Percentiles rank a stretch among this genome's conserved stretches.
These are phyloP conservation scores for Volvox africanus DNA, from an alignment of 139 green algal genomes.

Conservation along the genomic window DNA sequence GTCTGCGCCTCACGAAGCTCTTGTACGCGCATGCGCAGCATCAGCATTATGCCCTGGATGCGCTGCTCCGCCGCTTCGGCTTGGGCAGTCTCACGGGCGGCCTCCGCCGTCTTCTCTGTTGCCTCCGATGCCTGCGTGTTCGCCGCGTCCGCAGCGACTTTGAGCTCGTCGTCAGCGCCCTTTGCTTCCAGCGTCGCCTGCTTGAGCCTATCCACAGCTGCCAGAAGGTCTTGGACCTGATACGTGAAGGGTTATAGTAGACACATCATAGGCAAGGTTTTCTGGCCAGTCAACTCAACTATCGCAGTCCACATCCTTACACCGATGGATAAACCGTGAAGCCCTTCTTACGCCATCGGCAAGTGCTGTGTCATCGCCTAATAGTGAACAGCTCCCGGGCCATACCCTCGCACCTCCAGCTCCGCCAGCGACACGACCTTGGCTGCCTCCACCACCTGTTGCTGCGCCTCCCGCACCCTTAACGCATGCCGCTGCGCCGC, in stretches of 20 bases:
- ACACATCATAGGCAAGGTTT: no score
- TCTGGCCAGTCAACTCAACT: no score
- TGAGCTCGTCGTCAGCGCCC: not conserved
- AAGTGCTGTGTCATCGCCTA: no score
- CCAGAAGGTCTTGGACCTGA: conserved; percentile 24
- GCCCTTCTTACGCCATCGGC: no score
- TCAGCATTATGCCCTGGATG: not conserved
- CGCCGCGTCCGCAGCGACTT: not conserved
- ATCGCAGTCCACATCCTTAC: no score
- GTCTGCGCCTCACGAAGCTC: not conserved
- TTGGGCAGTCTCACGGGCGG: not conserved
- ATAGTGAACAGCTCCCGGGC: no score
- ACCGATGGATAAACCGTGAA: no score
- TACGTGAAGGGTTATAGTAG: not conserved
- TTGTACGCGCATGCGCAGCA: not conserved
- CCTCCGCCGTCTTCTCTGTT: not conserved
- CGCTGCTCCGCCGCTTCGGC: not conserved
- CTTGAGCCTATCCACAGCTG: not conserved
- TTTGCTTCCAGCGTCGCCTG: not conserved
- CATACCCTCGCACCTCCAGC: conserved; percentile 8
- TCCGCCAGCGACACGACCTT: conserved; percentile 31
- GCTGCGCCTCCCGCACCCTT: conserved; percentile 33
- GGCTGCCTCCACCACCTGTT: conserved; percentile 30
- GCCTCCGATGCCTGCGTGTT: not conserved
- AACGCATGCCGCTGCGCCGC: conserved; percentile 30